These are phyloP conservation scores for Podila minutissima DNA, from an alignment of 192 early-diverging fungal species.

Conservation along the genomic window DNA sequence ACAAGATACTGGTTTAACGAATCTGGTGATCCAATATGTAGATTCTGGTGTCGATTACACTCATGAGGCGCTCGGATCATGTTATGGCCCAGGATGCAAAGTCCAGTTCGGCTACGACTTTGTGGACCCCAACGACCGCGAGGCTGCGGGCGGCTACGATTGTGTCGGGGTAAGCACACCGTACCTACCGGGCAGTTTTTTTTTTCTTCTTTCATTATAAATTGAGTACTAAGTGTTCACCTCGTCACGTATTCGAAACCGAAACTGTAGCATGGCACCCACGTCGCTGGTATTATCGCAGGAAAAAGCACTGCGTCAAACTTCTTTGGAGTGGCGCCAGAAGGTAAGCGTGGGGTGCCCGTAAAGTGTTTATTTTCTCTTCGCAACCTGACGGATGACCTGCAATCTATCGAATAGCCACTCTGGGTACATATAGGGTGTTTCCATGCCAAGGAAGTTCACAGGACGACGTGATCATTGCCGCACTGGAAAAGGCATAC, in stretches of 20 bases:
- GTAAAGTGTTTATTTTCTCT: no score
- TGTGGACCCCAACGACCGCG: constrained; percentile 36
- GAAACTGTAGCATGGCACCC: constrained; percentile 61
- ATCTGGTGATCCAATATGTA: not conserved
- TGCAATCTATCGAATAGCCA: constrained; percentile 31
- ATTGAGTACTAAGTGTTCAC: not conserved
- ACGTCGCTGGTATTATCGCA: constrained; percentile 76
- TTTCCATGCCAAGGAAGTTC: constrained; percentile 79
- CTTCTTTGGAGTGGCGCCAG: constrained; percentile 85
- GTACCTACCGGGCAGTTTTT: not conserved
- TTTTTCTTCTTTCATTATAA: not conserved
- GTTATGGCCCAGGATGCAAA: constrained; percentile 71
- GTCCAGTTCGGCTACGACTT: constrained; percentile 70
- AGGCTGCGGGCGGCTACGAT: constrained; percentile 21
- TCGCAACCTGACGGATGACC: no score
- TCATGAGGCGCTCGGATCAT: constrained; percentile 72
- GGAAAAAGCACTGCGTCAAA: constrained; percentile 59
- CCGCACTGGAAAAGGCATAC: constrained; percentile 77
- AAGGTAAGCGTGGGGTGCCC: constrained; percentile 44
- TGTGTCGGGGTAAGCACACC: constrained; percentile 33
- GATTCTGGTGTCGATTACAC: constrained; percentile 63
- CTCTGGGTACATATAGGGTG: constrained; percentile 80
- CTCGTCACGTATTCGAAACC: not conserved
- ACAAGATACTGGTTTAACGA: no score
- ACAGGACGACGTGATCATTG: constrained; percentile 77